These are phyloP conservation scores for Helicostylum pulchrum DNA, from an alignment of 192 early-diverging fungal genomes.

Conservation along the genomic window DNA sequence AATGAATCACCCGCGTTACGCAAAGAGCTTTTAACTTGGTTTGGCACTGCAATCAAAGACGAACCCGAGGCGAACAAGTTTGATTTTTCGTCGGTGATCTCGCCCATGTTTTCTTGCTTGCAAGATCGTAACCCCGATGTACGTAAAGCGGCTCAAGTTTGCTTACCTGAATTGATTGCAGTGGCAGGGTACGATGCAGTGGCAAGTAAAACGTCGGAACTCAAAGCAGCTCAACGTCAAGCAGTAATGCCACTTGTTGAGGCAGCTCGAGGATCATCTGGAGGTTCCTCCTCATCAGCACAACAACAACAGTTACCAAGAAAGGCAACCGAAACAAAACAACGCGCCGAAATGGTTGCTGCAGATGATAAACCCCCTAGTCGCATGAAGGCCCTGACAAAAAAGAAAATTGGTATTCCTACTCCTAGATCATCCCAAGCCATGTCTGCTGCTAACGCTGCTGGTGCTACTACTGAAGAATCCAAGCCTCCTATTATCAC, in stretches of 20 bases:
- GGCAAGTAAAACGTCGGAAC: slow-evolving; percentile 66
- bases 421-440: slow-evolving; percentile 12
- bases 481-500: slow-evolving; percentile 55
- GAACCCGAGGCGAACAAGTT: slow-evolving; percentile 10
- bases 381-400: neutral
- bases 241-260: slow-evolving; percentile 77
- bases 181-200: slow-evolving; percentile 73
- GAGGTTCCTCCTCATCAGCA: slow-evolving; percentile 10
- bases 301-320: slow-evolving; percentile 1
- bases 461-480: slow-evolving; percentile 12
- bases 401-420: slow-evolving; percentile 14
- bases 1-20: slow-evolving; percentile 84
- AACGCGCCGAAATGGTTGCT: neutral
- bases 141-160: slow-evolving; percentile 76
- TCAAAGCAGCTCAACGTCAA: slow-evolving; percentile 70
- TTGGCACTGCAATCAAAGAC: slow-evolving; percentile 58
- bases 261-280: slow-evolving; percentile 44
- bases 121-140: slow-evolving; percentile 90
- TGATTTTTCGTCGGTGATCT: slow-evolving; percentile 37
- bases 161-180: slow-evolving; percentile 63
- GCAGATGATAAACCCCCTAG: neutral
- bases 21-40: slow-evolving; percentile 85
- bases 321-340: neutral
- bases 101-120: slow-evolving; percentile 73
- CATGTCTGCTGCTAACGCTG: slow-evolving; percentile 5